Percentiles rank a stretch among this genome's conserved stretches.
These are phyloP conservation scores for Candida sonorensis DNA, from an alignment of 805 yeast species.

Conservation along the genomic window DNA sequence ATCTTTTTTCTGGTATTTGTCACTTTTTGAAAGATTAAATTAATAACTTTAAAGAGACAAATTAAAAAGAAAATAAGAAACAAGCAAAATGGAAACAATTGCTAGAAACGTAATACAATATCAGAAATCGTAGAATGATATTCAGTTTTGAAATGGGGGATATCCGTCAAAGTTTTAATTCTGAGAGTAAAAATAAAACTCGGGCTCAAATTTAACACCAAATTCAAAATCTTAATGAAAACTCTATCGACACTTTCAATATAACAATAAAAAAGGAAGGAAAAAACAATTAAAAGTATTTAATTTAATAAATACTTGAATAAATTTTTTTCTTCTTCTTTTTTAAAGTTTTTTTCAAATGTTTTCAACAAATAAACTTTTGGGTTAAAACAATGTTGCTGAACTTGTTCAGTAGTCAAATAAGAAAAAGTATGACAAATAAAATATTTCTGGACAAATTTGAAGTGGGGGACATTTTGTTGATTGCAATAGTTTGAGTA, in stretches of 20 bases:
- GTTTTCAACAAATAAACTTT: no score
- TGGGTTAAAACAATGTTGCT: no score
- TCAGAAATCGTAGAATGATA: conserved; percentile 14
- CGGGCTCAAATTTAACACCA: conserved; percentile 25
- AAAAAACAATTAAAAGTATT: conserved; percentile 11
- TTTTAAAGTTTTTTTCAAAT: no score
- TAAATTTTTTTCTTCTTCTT: no score
- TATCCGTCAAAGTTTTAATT: conserved; percentile 28
- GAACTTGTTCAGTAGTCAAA: no score
- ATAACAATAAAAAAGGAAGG: conserved; percentile 1
- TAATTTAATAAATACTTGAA: conserved; percentile 20
- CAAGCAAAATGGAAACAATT: no score
- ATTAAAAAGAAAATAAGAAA: no score
- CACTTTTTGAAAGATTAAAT: conserved; percentile 10
- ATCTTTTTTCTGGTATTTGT: no score
- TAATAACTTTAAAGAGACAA: conserved; percentile 7
- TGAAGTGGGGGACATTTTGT: no score
- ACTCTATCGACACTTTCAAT: conserved; percentile 10
- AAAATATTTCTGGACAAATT: no score
- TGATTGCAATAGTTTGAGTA: no score
- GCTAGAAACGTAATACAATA: conserved; percentile 17
- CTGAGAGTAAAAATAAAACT: conserved; percentile 7
- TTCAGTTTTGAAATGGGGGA: conserved; percentile 27
- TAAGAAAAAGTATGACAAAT: no score
- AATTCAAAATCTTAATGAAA: conserved; percentile 17